phyloP scores from a whole-genome alignment of 2,329 filamentous ascomycete species.

The Gnomoniopsis smithogilvyi region DNA sequence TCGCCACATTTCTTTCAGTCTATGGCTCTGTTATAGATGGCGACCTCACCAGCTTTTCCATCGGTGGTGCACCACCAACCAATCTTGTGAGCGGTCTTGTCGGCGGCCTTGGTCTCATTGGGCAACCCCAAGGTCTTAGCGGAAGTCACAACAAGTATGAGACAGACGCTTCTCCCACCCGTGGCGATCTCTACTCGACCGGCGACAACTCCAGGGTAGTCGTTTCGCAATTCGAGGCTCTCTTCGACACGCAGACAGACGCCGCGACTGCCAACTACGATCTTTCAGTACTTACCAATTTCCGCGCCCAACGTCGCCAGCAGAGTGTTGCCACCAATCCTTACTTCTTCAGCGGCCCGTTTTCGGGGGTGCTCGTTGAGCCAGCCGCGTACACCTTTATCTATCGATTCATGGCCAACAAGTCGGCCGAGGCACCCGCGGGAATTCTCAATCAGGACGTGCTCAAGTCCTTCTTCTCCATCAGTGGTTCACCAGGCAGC shows the following conservation, averaged over 20 bases:
- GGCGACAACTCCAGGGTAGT: slow-evolving; percentile 22
- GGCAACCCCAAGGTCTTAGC: slow-evolving; percentile 23
- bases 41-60: slow-evolving; percentile 41
- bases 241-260: slow-evolving; percentile 25
- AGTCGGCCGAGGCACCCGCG: slow-evolving; percentile 30
- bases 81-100: background rate
- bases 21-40: slow-evolving; percentile 42
- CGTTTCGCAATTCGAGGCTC: slow-evolving; percentile 21
- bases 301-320: slow-evolving; percentile 36
- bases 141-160: slow-evolving; percentile 26
- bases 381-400: slow-evolving; percentile 46
- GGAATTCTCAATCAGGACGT: slow-evolving; percentile 29
- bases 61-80: slow-evolving; percentile 28
- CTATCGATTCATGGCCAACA: slow-evolving; percentile 39
- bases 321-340: slow-evolving; percentile 48
- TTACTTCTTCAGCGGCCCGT: slow-evolving; percentile 51
- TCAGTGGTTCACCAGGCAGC: slow-evolving; percentile 37
- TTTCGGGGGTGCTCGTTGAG: slow-evolving; percentile 45
- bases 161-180: slow-evolving; percentile 23
- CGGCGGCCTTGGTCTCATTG: slow-evolving; percentile 18
- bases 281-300: background rate
- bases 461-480: slow-evolving; percentile 44
- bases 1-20: slow-evolving; percentile 35
- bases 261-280: slow-evolving; percentile 33
- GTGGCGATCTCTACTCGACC: slow-evolving; percentile 24